Conservation (phyloP, 345 rosid species). For the Syzygium aqueum region DNA sequence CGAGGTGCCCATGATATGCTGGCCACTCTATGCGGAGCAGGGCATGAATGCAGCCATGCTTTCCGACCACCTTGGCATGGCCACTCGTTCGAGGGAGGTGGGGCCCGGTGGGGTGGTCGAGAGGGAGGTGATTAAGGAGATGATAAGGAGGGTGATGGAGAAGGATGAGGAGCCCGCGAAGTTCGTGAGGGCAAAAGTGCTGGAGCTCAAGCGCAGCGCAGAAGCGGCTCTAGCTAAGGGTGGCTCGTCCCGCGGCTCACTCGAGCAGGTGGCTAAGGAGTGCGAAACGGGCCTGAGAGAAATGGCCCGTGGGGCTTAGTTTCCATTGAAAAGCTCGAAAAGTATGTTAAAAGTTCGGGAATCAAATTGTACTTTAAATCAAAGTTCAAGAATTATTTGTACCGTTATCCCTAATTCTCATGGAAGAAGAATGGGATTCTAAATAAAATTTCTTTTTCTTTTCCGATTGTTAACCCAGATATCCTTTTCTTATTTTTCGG, state of each 20-base stretch:
- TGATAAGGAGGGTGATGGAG: conserved; percentile 30
- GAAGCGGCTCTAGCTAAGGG: conserved; percentile 21
- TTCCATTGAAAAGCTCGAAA: not conserved
- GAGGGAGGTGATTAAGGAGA: conserved; percentile 31
- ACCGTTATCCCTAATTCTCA: not conserved
- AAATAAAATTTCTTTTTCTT: not conserved
- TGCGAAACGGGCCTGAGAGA: not conserved
- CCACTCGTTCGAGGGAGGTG: conserved; percentile 15
- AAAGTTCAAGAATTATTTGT: too few relatives aligned
- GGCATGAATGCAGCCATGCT: conserved; percentile 53
- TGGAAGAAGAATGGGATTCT: not conserved
- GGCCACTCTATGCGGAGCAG: conserved; percentile 75
- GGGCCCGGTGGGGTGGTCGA: conserved; percentile 8
- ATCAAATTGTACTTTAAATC: too few relatives aligned
- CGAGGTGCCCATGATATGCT: conserved; percentile 57
- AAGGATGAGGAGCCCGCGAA: conserved; percentile 9
- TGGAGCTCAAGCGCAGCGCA: conserved; percentile 18
- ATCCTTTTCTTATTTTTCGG: not conserved
- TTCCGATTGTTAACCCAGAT: not conserved
- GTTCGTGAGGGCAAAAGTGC: conserved; percentile 16
- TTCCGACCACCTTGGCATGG: conserved; percentile 32
- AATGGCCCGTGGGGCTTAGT: not conserved
- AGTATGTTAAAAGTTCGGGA: not conserved
- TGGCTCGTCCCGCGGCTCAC: conserved; percentile 29
- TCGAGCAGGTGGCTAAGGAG: conserved; percentile 18